Evolutionary conservation across 768 basidiomycete species (phyloP).

Genomic region (Agaricus blazei): DNA sequence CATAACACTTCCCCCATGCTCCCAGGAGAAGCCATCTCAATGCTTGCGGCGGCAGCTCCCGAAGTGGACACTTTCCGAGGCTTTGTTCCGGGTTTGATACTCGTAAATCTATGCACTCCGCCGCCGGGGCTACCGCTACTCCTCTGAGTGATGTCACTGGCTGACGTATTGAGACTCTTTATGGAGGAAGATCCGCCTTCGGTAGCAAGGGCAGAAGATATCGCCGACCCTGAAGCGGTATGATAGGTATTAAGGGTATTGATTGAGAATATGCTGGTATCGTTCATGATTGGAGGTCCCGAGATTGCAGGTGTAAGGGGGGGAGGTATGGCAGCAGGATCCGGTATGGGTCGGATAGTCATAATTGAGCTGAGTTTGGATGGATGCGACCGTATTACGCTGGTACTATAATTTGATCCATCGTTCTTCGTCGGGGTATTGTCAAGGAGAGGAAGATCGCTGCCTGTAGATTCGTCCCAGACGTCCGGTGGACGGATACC

Average conservation of each 20-base stretch:
- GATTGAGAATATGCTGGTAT: conserved; percentile 47
- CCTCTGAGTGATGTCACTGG: not conserved
- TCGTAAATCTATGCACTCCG: conserved; percentile 79
- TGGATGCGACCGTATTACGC: conserved; percentile 54
- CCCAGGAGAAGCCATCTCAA: not conserved
- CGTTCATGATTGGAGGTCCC: conserved; percentile 28
- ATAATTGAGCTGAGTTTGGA: conserved; percentile 69
- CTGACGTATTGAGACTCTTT: conserved; percentile 29
- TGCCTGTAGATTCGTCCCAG: conserved; percentile 40
- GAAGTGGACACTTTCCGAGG: conserved; percentile 31
- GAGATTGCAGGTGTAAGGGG: conserved; percentile 26
- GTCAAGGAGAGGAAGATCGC: conserved; percentile 1
- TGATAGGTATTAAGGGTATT: conserved; percentile 59
- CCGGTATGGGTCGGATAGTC: conserved; percentile 56
- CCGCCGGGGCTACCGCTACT: conserved; percentile 11
- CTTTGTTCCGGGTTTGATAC: conserved; percentile 75
- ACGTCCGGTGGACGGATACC: conserved; percentile 35
- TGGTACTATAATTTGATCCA: conserved; percentile 55
- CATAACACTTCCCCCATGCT: conserved; percentile 20
- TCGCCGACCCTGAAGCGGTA: conserved; percentile 52
- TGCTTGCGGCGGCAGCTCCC: not conserved
- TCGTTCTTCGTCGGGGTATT: not conserved
- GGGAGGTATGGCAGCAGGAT: conserved; percentile 41
- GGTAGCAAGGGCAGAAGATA: conserved; percentile 59
- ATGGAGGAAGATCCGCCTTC: conserved; percentile 64